Percentiles rank a stretch among this genome's conserved stretches.
Evolutionary conservation across 1,284 basidiomycete species (phyloP).

Genomic region (Phellopilus nigrolimitatus): DNA sequence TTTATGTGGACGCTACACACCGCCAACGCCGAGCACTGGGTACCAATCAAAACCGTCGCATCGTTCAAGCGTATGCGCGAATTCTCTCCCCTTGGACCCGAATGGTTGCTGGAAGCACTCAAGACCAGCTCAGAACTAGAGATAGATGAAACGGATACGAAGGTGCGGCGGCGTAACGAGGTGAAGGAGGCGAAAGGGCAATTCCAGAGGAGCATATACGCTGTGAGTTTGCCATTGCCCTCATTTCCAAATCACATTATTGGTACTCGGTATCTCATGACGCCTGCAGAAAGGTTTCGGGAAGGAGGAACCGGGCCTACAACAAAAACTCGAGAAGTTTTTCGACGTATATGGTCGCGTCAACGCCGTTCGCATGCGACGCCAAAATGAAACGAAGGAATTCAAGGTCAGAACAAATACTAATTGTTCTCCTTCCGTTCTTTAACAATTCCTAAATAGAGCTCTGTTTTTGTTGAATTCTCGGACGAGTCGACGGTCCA

Average conservation of each 20-base stretch:
- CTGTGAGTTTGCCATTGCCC: constrained; percentile 54
- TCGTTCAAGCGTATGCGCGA: constrained; percentile 97
- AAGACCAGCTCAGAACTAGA: constrained; percentile 64
- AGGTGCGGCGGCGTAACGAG: constrained; percentile 70
- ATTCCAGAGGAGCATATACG: constrained; percentile 79
- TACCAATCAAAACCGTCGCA: constrained; percentile 81
- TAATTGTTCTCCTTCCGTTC: not conserved
- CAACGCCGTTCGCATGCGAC: constrained; percentile 85
- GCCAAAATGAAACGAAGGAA: constrained; percentile 62
- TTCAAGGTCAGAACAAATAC: constrained; percentile 64
- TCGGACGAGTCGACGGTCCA: constrained; percentile 66
- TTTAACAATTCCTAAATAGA: constrained; percentile 38
- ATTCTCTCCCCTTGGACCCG: constrained; percentile 52
- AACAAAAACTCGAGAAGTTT: constrained; percentile 77
- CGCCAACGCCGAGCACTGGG: constrained; percentile 82
- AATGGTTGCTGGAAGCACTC: constrained; percentile 67
- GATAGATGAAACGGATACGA: constrained; percentile 68
- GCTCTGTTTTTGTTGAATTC: constrained; percentile 93
- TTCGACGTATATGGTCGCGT: constrained; percentile 81
- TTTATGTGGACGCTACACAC: constrained; percentile 93
- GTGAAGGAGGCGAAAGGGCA: constrained; percentile 69
- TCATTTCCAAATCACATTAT: too few relatives aligned
- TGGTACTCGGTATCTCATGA: too few relatives aligned
- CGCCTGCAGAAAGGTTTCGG: constrained; percentile 84
- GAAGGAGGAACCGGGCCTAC: constrained; percentile 66